A percentile compares a stretch with the other conserved stretches of the same genome.
These are phyloP conservation scores for Magnolia changhungtana DNA, from an alignment of 164 flowering plant species.

Conservation along the genomic window DNA sequence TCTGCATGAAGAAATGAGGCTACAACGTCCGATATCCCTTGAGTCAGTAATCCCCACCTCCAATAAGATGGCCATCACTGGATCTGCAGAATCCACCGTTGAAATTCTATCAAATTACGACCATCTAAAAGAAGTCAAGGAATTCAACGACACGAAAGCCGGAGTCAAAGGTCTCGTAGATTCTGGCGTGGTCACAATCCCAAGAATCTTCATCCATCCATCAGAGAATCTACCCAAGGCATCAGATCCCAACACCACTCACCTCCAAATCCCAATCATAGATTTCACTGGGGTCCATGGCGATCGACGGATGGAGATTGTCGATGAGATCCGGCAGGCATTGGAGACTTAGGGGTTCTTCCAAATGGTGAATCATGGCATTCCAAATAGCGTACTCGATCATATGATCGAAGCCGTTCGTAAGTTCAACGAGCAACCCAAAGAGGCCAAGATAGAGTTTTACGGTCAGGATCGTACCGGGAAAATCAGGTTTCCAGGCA, in stretches of 20 bases:
- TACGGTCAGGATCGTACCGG: slow-evolving; percentile 27
- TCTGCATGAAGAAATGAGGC: too few relatives aligned
- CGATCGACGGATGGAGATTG: slow-evolving; percentile 17
- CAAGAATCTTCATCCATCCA: slow-evolving; percentile 8
- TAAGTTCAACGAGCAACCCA: slow-evolving; percentile 36
- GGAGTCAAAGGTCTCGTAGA: slow-evolving; percentile 21
- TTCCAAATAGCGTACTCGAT: slow-evolving; percentile 30
- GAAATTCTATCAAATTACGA: not conserved
- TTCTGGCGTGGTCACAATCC: slow-evolving; percentile 8
- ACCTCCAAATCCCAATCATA: slow-evolving; percentile 20
- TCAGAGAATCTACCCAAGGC: not conserved
- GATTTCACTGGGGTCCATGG: slow-evolving; percentile 23
- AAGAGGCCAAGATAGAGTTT: slow-evolving; percentile 29
- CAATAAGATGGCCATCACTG: not conserved
- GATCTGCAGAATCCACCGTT: not conserved
- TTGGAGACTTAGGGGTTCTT: slow-evolving; percentile 47
- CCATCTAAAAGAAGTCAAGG: slow-evolving; percentile 6
- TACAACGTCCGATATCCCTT: too few relatives aligned
- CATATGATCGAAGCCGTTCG: slow-evolving; percentile 33
- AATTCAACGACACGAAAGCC: slow-evolving; percentile 10
- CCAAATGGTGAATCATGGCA: slow-evolving; percentile 50
- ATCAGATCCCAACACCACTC: not conserved
- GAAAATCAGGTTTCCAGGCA: slow-evolving; percentile 23
- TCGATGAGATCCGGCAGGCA: slow-evolving; percentile 28
- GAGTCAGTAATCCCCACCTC: too few relatives aligned